These are phyloP conservation scores for Blumeriella jaapii DNA, from an alignment of 2,329 filamentous ascomycete genomes.

Conservation along the genomic window DNA sequence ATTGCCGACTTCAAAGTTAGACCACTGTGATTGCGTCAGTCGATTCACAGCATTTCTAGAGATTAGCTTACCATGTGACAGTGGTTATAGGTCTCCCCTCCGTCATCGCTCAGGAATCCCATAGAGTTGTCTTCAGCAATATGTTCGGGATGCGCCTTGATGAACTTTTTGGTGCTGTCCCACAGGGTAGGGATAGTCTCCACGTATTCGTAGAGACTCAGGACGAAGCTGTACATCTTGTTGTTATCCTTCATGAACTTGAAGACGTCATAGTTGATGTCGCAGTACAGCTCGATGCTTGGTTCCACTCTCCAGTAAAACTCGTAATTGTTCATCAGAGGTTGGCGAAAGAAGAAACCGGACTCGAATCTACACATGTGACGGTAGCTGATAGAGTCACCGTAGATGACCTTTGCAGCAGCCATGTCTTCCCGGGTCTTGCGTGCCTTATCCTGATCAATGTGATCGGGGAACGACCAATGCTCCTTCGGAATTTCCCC, in stretches of 20 bases:
- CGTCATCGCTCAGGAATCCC: slow-evolving; percentile 84
- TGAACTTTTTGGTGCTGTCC: slow-evolving; percentile 93
- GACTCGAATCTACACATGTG: slow-evolving; percentile 99
- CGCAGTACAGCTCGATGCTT: slow-evolving; percentile 91
- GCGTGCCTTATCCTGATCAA: slow-evolving; percentile 86
- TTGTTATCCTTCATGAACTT: slow-evolving; percentile 89
- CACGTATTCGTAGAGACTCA: slow-evolving; percentile 91
- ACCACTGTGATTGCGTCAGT: slow-evolving; percentile 53
- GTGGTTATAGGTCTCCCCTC: slow-evolving; percentile 85
- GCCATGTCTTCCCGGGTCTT: slow-evolving; percentile 92
- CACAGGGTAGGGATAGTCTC: slow-evolving; percentile 92
- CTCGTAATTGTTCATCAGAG: slow-evolving; percentile 88
- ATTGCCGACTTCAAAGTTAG: slow-evolving; percentile 95
- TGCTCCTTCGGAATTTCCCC: slow-evolving; percentile 83
- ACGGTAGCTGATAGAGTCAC: slow-evolving; percentile 90
- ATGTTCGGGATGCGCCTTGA: slow-evolving; percentile 80
- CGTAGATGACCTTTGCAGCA: slow-evolving; percentile 92
- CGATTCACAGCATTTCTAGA: neutral
- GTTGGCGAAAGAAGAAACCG: slow-evolving; percentile 97
- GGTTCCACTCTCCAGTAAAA: slow-evolving; percentile 99
- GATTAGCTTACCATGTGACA: slow-evolving; percentile 75
- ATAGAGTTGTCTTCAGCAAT: slow-evolving; percentile 76
- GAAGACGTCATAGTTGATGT: slow-evolving; percentile 93
- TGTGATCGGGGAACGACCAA: slow-evolving; percentile 94
- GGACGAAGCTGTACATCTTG: slow-evolving; percentile 97